Percentiles rank a stretch among this genome's conserved stretches.
Evolutionary conservation across 768 basidiomycete species (phyloP).

Genomic region (Mycena capillaripes): DNA sequence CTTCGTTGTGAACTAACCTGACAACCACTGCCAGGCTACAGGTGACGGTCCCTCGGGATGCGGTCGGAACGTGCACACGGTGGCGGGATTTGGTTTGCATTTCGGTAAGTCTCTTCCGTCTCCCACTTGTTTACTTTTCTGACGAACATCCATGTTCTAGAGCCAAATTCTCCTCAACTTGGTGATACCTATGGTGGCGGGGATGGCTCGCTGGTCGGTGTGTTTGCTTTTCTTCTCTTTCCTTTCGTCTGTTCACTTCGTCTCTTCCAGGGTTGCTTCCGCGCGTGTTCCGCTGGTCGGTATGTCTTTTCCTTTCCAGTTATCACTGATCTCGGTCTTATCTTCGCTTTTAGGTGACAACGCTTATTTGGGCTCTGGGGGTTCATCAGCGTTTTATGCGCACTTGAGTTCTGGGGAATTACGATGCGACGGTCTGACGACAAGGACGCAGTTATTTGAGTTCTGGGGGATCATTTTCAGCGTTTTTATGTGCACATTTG

Average conservation of each 20-base stretch:
- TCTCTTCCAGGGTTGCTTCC: background rate
- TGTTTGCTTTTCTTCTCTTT: background rate
- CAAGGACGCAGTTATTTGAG: background rate
- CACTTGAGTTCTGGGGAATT: background rate
- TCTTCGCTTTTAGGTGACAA: background rate
- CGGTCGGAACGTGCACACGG: constrained; percentile 7
- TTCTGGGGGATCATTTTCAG: constrained; percentile 1
- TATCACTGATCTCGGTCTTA: background rate
- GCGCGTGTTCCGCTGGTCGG: background rate
- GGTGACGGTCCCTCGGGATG: constrained; percentile 10
- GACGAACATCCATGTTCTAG: background rate
- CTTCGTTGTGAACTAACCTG: background rate
- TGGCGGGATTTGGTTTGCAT: background rate
- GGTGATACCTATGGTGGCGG: constrained; percentile 4
- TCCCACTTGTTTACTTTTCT: no score
- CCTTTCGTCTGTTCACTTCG: background rate
- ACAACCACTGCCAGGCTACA: background rate
- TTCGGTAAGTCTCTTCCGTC: background rate
- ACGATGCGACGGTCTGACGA: background rate
- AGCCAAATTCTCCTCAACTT: background rate
- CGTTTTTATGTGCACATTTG: no score
- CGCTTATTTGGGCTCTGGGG: constrained; percentile 5
- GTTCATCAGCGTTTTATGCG: background rate
- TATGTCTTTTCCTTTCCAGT: background rate
- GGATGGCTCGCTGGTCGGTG: background rate